These are phyloP conservation scores for Cladosporium colombiae DNA, from an alignment of 2,329 filamentous ascomycete species.

Conservation along the genomic window DNA sequence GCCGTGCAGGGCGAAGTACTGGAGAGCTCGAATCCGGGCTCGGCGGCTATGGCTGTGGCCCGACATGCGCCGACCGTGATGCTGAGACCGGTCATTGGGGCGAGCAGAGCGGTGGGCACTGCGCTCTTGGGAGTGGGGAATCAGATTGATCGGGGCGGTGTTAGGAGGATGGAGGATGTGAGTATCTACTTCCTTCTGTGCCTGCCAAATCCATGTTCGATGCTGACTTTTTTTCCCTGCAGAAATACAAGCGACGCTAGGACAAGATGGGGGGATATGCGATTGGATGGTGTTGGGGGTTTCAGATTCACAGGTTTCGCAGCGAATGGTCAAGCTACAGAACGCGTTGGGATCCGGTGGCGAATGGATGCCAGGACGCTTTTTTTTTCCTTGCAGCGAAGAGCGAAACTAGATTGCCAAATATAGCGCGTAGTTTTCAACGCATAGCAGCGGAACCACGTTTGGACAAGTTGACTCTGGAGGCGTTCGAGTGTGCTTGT, in stretches of 20 bases:
- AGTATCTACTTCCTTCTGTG: slow-evolving; percentile 47
- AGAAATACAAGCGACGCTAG: slow-evolving; percentile 39
- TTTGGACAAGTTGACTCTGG: no score
- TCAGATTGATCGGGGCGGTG: slow-evolving; percentile 78
- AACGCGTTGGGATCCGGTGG: not conserved
- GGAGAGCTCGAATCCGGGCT: slow-evolving; percentile 78
- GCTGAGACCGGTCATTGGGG: slow-evolving; percentile 84
- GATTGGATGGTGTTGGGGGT: not conserved
- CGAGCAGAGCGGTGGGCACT: slow-evolving; percentile 83
- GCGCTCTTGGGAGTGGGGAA: slow-evolving; percentile 92
- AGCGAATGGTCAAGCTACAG: not conserved
- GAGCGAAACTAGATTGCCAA: not conserved
- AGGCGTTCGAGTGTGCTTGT: not conserved
- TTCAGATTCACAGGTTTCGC: not conserved
- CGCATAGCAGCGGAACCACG: not conserved
- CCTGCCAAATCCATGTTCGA: not conserved
- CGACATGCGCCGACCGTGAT: slow-evolving; percentile 90
- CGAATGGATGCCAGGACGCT: not conserved
- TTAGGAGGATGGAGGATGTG: slow-evolving; percentile 83
- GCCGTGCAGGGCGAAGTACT: slow-evolving; percentile 90
- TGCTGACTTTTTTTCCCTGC: slow-evolving; percentile 25
- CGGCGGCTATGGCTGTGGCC: slow-evolving; percentile 75
- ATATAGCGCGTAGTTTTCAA: not conserved
- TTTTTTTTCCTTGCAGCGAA: not conserved
- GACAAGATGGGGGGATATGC: not conserved